Evolutionary conservation across 2,329 filamentous ascomycete genomes (phyloP), one percentile per base, ranked within the genome.

Genomic region (Fusarium gaditjirri): DNA sequence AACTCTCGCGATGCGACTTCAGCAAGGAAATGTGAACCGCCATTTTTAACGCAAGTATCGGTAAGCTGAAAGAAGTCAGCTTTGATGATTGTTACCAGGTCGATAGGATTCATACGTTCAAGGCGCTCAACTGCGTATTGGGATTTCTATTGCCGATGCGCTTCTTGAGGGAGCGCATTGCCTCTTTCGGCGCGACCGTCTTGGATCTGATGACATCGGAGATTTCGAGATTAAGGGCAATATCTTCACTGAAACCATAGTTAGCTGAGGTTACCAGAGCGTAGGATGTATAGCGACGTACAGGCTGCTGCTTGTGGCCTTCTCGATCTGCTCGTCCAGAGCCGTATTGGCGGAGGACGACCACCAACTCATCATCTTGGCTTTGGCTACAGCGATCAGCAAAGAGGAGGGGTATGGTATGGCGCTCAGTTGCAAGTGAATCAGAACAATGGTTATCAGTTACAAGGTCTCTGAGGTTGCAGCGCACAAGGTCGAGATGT

Each of bases 1-100:
- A 98, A 99, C 84, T 99, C 96, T 72, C 95, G 91, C 23, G 95
- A 98, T 43, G 96, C 95, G 76, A 99, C 96, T 84, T 99, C 96
- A 74, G 91, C 88, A 54, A 99, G 91, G 82, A 99, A 99, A 83
- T 99, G 96, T 42, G 92, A 89, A 75, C 96, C 96, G 66, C 96
- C 96, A 86, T 99, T 99, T 85, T 99, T 99, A 69, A 98, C 94
- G 80, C 96, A 99, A 2, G 96, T 98, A 84, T 99, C 96, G 73
- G 95, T 97, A 78, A 99, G 92, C 94, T 90, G 54, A 39, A 56
- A 29, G 29, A 68, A 54, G 65, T 76, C 60, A 78, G 73, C 62
- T 57, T 53, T 10, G 17, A 25, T 33, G 27, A 41, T 60, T 43
- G 21, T 31, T 39, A 50, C n/a, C 35, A 44, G 31, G 11, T 31